Evolutionary conservation across 768 basidiomycete genomes (phyloP), one percentile per base, ranked within the genome.

Genomic region (Leucocoprinus leucothites): DNA sequence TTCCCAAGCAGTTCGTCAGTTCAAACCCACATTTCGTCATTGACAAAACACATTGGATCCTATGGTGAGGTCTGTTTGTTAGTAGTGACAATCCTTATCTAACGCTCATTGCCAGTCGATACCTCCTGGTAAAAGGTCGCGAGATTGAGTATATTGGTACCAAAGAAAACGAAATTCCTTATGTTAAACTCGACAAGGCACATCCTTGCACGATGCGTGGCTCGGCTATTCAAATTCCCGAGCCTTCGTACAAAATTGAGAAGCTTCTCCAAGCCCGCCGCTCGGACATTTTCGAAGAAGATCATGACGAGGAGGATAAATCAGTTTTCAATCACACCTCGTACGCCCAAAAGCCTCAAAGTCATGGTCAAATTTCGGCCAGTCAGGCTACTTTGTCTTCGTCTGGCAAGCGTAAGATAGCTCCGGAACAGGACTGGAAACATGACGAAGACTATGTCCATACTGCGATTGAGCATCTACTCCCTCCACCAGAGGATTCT

Each of bases 21-120:
- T 60, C 61, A 0, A 71, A 71, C 40, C 78, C 80, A 0, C 79
- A 80, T 63, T 81, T 82, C 56, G 86, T 88, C 3, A 77, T 88
- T 36, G 67, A 78, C 18, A 71, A 87, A 52, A 84, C 85, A 1
- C 76, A 82, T 40, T 89, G 87, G 86, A 85, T 88, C 50, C 74
- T 86, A 64, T 86, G 85, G 85, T 83, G 60, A 42, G 80, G 63
- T 22, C 31, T 21, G 42, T 35, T 25, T 36, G 25, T 26, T 31
- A n/a, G n/a, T n/a, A n/a, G n/a, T n/a, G n/a, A n/a, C n/a, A n/a
- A n/a, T n/a, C n/a, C n/a, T 31, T 5, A 11, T 31, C 31, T 11
- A 11, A 31, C 11, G 11, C 19, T 34, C 19, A 24, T 3, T 41
- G 53, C 3, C 49, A 85, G 82, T 59, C 85, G 85, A 7, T 89